Base-by-base conservation (phyloP, 192 early-diverging fungal species). In the Chytriomyces sp. region DNA sequence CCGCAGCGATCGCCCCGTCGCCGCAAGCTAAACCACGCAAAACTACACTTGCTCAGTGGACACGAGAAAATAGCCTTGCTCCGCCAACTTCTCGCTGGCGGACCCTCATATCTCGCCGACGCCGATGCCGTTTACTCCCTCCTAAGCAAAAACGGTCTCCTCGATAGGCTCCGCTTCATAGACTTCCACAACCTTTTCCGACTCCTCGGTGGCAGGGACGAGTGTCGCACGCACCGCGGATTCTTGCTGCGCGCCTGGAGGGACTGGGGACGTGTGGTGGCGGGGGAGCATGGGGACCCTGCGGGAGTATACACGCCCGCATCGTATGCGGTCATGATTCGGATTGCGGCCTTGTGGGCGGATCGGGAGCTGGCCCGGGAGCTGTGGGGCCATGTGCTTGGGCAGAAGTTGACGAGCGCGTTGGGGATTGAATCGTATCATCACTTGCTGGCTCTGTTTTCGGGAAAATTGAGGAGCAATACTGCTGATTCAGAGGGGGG, bases 101-200 rank as follows among this genome's bases (percentile, higher is more conserved):
- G 59, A 8, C 59, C 30, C 2, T 12, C 28, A 1, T 33, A 61
- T 37, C 14, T 61, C 14, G 1, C 7, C 22, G 59, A 61, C n/a
- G 36, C 59, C 25, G 59, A 22, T 3, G 59, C 34, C 32, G n/a
- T 61, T 30, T 61, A 61, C 33, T 36, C 30, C 3, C 38, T 61
- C 14, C 32, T n/a, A 26, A 3, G 22, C 36, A 31, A 37, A 33
- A 61, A 61, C 33, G 59, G 59, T 19, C 32, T 61, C 33, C 10
- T 30, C 12, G 34, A 61, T 37, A 7, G 59, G 7, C 33, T 61
- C 12, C 32, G 38, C 3, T 61, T 32, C 25, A 22, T 32, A 31
- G 59, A 61, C 33, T 61, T 61, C 38, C 59, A 61, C 25, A 61
- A 61, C 34, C 33, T 61, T 10, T 61, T 61, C 59, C 25, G 59